phyloP scores from a whole-genome alignment of 2,329 filamentous ascomycete species.

The Fusarium compactum region DNA sequence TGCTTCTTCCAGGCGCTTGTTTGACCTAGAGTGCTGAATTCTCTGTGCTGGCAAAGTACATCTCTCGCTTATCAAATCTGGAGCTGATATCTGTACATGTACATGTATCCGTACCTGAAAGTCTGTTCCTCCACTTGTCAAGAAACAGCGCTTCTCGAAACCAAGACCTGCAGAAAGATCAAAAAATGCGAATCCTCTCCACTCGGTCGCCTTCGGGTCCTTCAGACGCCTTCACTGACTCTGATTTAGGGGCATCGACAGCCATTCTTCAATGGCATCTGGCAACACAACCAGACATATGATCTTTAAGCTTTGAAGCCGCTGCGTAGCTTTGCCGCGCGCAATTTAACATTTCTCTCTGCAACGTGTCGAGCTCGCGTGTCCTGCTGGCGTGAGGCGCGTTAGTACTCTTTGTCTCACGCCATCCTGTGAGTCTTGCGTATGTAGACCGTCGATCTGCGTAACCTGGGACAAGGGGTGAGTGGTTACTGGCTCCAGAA shows the following conservation, averaged over 20 bases:
- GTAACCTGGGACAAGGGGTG: constrained; percentile 1
- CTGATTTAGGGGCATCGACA: constrained; percentile 9
- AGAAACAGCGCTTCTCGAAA: constrained; percentile 45
- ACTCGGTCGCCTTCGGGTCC: constrained; percentile 31
- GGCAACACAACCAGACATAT: constrained; percentile 20
- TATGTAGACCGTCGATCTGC: constrained; percentile 17
- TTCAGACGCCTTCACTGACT: constrained; percentile 3
- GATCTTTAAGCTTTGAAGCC: constrained; percentile 18
- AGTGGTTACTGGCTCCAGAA: neutral
- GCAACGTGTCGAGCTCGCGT: constrained; percentile 34
- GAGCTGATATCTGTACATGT: constrained; percentile 1
- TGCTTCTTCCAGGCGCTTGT: constrained; percentile 37
- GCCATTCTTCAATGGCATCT: constrained; percentile 29
- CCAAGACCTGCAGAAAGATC: constrained; percentile 37
- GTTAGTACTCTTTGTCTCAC: constrained; percentile 21
- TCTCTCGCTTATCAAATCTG: neutral
- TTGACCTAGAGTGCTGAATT: constrained; percentile 24
- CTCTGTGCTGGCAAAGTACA: constrained; percentile 27
- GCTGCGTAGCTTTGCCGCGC: constrained; percentile 22
- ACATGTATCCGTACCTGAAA: constrained; percentile 19
- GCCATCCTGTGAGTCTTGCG: constrained; percentile 5
- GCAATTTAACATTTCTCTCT: constrained; percentile 18
- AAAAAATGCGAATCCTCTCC: constrained; percentile 26
- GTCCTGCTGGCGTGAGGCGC: constrained; percentile 13
- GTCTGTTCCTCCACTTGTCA: constrained; percentile 29